Percentiles rank a stretch among this genome's conserved stretches.
Conservation (phyloP, 306 rosid genomes). For the Inga oerstediana region DNA sequence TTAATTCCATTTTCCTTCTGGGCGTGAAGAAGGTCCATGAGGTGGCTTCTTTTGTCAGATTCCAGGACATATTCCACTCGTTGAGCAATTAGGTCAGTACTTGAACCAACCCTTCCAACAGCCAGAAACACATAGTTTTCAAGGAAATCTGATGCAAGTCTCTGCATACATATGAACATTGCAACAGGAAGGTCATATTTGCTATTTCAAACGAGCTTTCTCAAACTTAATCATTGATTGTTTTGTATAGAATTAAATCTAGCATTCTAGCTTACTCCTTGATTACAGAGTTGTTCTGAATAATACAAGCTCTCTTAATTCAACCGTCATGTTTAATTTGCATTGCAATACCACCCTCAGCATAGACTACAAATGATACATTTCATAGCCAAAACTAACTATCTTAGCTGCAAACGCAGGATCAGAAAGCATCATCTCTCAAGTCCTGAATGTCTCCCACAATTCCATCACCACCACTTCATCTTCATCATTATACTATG, state of each 20-base stretch:
- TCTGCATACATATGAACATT: constrained; percentile 12
- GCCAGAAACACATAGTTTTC: constrained; percentile 48
- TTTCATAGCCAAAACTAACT: constrained; percentile 13
- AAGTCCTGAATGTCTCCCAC: constrained; percentile 13
- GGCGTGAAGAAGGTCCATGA: constrained; percentile 62
- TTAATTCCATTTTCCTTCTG: constrained; percentile 62
- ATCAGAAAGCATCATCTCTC: not conserved
- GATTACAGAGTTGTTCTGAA: constrained; percentile 24
- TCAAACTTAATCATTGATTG: constrained; percentile 23
- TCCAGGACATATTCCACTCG: constrained; percentile 71
- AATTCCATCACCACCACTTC: constrained; percentile 2
- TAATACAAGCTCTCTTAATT: constrained; percentile 27
- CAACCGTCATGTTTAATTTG: constrained; percentile 17
- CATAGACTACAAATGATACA: constrained; percentile 11
- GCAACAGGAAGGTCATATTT: constrained; percentile 20
- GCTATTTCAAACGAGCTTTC: constrained; percentile 7
- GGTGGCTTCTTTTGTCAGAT: constrained; percentile 48
- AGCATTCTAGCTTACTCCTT: constrained; percentile 4
- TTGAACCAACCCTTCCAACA: constrained; percentile 84
- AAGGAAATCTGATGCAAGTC: constrained; percentile 63
- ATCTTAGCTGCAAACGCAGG: constrained; percentile 9
- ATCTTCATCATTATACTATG: not conserved
- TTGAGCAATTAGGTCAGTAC: constrained; percentile 74
- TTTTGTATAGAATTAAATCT: constrained; percentile 28
- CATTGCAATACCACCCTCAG: constrained; percentile 18